Conservation (phyloP, 2,329 filamentous ascomycete species). For the Aspergillus eucalypticola region DNA sequence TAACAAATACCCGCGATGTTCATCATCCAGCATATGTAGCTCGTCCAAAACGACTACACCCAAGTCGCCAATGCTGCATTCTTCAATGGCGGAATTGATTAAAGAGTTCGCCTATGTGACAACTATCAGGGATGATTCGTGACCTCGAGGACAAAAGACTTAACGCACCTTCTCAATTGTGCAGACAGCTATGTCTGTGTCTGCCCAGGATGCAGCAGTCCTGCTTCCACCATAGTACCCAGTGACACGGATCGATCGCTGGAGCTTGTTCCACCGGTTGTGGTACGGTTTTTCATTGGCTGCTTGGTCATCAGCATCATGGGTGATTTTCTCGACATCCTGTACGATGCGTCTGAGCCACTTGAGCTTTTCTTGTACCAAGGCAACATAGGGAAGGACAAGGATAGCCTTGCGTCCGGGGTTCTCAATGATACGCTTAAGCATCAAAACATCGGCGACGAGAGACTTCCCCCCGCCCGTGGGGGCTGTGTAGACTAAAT, state of each 20-base stretch:
- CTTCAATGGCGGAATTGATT: slow-evolving; percentile 71
- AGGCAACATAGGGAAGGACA: slow-evolving; percentile 73
- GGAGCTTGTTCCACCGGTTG: slow-evolving; percentile 58
- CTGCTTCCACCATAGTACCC: slow-evolving; percentile 76
- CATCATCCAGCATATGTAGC: slow-evolving; percentile 79
- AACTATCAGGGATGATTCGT: slow-evolving; percentile 4
- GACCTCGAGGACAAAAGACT: background rate
- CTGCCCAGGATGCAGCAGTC: slow-evolving; percentile 65
- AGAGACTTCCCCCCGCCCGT: slow-evolving; percentile 78
- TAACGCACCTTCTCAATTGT: slow-evolving; percentile 68
- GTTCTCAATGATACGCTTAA: slow-evolving; percentile 68
- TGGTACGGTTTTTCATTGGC: slow-evolving; percentile 39
- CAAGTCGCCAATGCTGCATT: slow-evolving; percentile 65
- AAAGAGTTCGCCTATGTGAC: slow-evolving; percentile 66
- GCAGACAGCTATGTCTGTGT: slow-evolving; percentile 76
- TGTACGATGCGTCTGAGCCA: slow-evolving; percentile 70
- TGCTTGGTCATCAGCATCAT: slow-evolving; percentile 33
- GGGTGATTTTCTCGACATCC: slow-evolving; percentile 52
- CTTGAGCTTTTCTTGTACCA: slow-evolving; percentile 76
- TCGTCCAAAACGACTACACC: slow-evolving; percentile 72
- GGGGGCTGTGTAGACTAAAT: slow-evolving; percentile 76
- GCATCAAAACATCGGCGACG: slow-evolving; percentile 70
- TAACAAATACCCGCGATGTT: slow-evolving; percentile 71
- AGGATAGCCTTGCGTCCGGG: slow-evolving; percentile 68
- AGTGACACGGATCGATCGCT: slow-evolving; percentile 64